These are phyloP conservation scores for Cystobasidium tubakii DNA, from an alignment of 768 basidiomycete species.

Conservation along the genomic window DNA sequence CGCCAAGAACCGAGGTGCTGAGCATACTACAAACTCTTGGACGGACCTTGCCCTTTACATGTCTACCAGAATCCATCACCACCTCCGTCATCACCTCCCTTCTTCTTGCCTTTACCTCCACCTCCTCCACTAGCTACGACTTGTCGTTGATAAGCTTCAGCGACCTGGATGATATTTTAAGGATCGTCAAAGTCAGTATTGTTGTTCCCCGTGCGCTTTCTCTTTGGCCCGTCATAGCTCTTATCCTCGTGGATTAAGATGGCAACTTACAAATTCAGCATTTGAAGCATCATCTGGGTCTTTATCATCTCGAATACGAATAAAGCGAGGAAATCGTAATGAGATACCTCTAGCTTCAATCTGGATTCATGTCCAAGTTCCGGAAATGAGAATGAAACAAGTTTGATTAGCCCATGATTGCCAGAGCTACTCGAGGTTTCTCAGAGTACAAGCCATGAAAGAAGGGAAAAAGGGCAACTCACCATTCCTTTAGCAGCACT, in stretches of 20 bases:
- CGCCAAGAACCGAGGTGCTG: too few species aligned
- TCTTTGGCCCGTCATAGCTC: too few species aligned
- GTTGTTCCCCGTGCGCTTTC: too few species aligned
- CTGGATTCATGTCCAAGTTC: slow-evolving; percentile 38
- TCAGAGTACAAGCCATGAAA: too few species aligned
- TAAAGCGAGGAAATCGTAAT: slow-evolving; percentile 89
- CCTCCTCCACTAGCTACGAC: slow-evolving; percentile 33
- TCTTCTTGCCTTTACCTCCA: slow-evolving; percentile 42
- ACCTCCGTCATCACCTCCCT: slow-evolving; percentile 38
- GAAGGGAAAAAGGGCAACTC: slow-evolving; percentile 46
- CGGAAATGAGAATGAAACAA: slow-evolving; percentile 8
- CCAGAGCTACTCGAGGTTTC: too few species aligned
- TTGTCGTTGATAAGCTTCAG: slow-evolving; percentile 44
- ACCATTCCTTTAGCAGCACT: slow-evolving; percentile 89
- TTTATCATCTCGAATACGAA: slow-evolving; percentile 89
- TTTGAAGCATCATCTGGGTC: slow-evolving; percentile 82
- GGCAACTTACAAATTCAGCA: slow-evolving; percentile 58
- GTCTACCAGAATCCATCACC: slow-evolving; percentile 41
- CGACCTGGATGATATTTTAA: slow-evolving; percentile 37
- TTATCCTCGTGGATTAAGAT: too few species aligned
- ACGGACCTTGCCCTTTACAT: too few species aligned
- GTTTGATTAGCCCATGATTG: too few species aligned
- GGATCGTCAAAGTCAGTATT: too few species aligned
- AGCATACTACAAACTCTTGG: too few species aligned
- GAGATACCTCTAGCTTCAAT: slow-evolving; percentile 84